Evolutionary conservation across 73 alveolate genomes (phyloP).

Genomic region (Symbiodinium natans): DNA sequence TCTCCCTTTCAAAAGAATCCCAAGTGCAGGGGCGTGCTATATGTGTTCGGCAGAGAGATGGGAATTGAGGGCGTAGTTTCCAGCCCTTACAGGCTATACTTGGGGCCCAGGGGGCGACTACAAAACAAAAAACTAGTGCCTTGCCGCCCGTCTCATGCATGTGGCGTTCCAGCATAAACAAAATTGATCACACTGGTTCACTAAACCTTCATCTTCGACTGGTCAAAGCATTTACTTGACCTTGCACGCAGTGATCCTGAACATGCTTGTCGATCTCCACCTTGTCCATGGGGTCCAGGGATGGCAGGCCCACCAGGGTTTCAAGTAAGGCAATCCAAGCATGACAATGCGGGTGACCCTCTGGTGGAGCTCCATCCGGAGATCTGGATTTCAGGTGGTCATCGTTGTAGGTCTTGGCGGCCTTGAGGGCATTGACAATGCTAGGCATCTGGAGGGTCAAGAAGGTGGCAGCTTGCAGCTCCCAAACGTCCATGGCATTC

Average conservation of each 20-base stretch:
- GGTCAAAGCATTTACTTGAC: slow-evolving; percentile 17
- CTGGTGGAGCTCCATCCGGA: neutral
- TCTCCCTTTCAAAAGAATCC: neutral
- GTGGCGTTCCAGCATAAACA: neutral
- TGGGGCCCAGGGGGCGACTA: too few relatives aligned
- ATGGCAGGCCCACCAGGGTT: too few relatives aligned
- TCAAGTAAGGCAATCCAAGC: neutral
- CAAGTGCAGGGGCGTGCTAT: too few relatives aligned
- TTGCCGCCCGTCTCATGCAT: neutral
- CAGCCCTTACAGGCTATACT: too few relatives aligned
- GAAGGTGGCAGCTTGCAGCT: neutral
- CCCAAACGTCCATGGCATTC: slow-evolving; percentile 18
- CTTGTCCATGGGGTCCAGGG: too few relatives aligned
- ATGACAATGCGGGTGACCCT: slow-evolving; percentile 8
- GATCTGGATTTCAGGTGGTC: neutral
- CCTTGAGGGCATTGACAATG: too few relatives aligned
- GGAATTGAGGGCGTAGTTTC: too few relatives aligned
- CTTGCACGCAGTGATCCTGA: neutral
- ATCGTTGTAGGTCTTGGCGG: neutral
- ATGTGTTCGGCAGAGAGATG: too few relatives aligned
- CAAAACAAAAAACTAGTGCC: too few relatives aligned
- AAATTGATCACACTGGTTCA: neutral
- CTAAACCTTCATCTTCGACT: neutral
- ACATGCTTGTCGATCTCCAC: neutral
- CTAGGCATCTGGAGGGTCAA: neutral